Base-by-base conservation (phyloP, 106 monocot species). In the Agapanthus africanus region DNA sequence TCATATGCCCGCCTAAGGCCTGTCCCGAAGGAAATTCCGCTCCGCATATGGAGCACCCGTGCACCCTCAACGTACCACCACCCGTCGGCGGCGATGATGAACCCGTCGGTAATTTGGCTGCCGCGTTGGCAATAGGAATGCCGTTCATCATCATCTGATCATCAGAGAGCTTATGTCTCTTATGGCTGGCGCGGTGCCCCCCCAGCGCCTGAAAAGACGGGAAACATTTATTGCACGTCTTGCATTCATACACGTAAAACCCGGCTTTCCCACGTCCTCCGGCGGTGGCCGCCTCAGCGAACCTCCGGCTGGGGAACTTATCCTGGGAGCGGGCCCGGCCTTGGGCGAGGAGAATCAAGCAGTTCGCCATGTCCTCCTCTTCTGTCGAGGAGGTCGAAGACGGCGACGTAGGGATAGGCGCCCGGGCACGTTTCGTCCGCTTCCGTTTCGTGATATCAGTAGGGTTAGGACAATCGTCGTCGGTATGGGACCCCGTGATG, bases 1-100 rank as follows among this genome's bases (percentile, higher is more conserved):
- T 76, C 95, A 95, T 95, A 77, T 95, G 95, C 5, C 95, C 95
- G 22, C 95, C 95, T 4, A 95, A 77, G 0, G 95, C 95, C 69
- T 95, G 95, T 7, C 95, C 95, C 3, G 95, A 88, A 9, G 79
- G 73, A 75, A 95, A 95, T 68, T 86, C 95, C 16, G 85, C 68
- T 4, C 88, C 83, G 51, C 95, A 95, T 57, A 91, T 80, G 7
- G 81, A 79, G 67, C 95, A 95, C 81, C 80, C 88, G 50, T 95
- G 95, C 4, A 86, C 79, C 66, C 78, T 85, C 26, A 73, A 46
- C 59, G 44, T 74, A n/a, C 14, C 46, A 7, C 7, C 27, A 10
- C 4, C 25, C 57, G 11, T 8, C 7, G 46, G 14, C n/a, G n/a
- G n/a, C n/a, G n/a, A n/a, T n/a, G n/a, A n/a, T n/a, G n/a, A n/a